Evolutionary conservation across 1,139 yeast genomes (phyloP).

Genomic region (Geotrichum histeridarum): DNA sequence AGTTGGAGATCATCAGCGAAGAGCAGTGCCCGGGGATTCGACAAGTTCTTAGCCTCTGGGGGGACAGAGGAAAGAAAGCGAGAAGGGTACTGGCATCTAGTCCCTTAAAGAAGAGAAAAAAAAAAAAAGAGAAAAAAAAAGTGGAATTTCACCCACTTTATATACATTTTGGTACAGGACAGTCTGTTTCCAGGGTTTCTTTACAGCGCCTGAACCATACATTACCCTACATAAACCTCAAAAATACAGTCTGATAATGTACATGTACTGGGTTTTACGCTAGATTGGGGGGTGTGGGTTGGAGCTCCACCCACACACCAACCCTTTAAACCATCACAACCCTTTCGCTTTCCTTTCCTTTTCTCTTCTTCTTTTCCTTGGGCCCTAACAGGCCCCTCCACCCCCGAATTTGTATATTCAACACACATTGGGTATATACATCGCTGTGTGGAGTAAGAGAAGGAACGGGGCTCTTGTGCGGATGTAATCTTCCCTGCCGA

Average conservation of each 20-base stretch:
- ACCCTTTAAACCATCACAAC: neutral
- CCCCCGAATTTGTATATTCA: too few species aligned
- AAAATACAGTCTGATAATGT: too few species aligned
- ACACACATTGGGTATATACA: too few species aligned
- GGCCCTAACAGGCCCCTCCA: neutral
- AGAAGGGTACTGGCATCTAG: neutral
- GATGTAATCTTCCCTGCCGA: too few species aligned
- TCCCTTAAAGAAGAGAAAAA: slow-evolving; percentile 3
- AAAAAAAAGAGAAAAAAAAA: neutral
- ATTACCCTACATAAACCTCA: too few species aligned
- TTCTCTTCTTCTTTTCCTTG: neutral
- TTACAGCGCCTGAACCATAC: too few species aligned
- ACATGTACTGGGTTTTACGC: neutral
- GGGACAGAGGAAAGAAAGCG: neutral
- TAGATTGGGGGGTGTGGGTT: too few species aligned
- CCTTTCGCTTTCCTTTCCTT: neutral
- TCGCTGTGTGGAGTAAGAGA: too few species aligned
- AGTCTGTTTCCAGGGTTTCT: too few species aligned
- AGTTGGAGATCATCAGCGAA: neutral
- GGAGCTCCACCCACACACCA: too few species aligned
- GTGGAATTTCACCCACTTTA: neutral
- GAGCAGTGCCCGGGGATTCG: neutral
- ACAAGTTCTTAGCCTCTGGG: neutral
- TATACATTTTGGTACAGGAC: neutral
- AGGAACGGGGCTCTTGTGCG: too few species aligned